Evolutionary conservation across 257 asterid species (phyloP), one percentile per base, ranked within the genome.

Genomic region (Marsdenia floribunda): DNA sequence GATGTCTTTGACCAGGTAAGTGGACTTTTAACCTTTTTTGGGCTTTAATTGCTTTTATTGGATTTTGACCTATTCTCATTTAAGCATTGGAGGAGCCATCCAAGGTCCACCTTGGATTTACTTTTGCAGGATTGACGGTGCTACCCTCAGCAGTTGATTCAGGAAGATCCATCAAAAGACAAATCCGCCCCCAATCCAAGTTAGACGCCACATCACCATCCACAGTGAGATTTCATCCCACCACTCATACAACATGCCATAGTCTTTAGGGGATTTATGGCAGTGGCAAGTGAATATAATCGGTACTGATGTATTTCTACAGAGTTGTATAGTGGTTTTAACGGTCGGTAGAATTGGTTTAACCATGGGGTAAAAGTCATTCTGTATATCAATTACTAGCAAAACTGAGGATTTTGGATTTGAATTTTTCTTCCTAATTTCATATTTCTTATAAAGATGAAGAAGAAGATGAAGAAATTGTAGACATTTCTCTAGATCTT

Each of bases 241-340:
- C 97, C 97, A 91, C 86, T 91, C 96, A 26, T 75, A 46, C 9
- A 91, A 76, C 89, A 85, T 85, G 37, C 88, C 87, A 64, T 72
- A 73, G 76, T 86, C 93, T 44, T 82, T 85, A 38, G 85, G 89
- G 55, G 93, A 81, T 74, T 81, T 82, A 79, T 91, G 96, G 81
- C 80, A 6, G 88, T 91, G 97, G 75, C 97, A 90, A n/a, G 97
- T 91, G 88, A 86, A 91, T 80, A 89, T 73, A 10, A 91, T 77
- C 21, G 93, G 97, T 22, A 89, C 26, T 15, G 87, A 86, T 29
- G 90, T 77, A 40, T 78, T 77, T 15, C 97, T 85, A 77, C 90
- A 91, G 75, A 87, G 86, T 76, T 81, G 80, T 79, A 91, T 81
- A 3, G 96, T 87, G 71, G 86, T 7, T 44, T 82, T 89, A 73